Base-by-base conservation (phyloP, 495 filamentous ascomycete species). In the Antarctomyces pellizariae region DNA sequence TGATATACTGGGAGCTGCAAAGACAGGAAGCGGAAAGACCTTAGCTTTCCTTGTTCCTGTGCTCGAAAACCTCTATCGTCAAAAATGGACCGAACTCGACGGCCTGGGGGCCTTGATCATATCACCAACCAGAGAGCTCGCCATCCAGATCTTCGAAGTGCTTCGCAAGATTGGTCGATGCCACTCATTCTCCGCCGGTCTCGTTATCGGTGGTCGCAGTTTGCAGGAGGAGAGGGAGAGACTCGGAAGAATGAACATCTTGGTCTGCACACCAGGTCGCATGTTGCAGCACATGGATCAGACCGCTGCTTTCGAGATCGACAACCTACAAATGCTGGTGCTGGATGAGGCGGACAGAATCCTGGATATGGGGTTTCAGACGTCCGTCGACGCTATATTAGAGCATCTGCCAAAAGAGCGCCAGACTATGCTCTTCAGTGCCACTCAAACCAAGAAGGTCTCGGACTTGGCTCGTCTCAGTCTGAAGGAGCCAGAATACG, bases 241-340 rank as follows among this genome's bases (percentile, higher is more conserved):
- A 18, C 43, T 99, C 29, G 68, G 71, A 7, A 60, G 80, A 33
- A 99, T 99, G 89, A 93, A 95, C 37, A 99, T 99, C 25, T 50
- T 99, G 7, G 83, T 99, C 2, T 91, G 84, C 42, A 99, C 86
- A 2, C 86, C 86, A 0, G 86, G 86, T 6, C 63, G 86, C 4
- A 84, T 99, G 60, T 49, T 95, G 25, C 89, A 99, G 47, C 86
- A 99, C 49, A 53, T 99, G 45, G 82, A 90, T 44, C 82, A 95
- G 52, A 95, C 86, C 0, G 75, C 80, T 4, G 65, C 69, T 17
- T 76, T 99, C 38, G 80, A 89, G 28, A 72, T 86, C 20, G 71
- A 77, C 37, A 90, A 86, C 46, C 41, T 99, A 27, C 75, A 89
- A 47, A 75, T 95, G 46, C 57, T 99, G 16, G 86, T 95, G 3